Conservation (phyloP, 2,329 filamentous ascomycete species). For the Xylariaceae sp. region DNA sequence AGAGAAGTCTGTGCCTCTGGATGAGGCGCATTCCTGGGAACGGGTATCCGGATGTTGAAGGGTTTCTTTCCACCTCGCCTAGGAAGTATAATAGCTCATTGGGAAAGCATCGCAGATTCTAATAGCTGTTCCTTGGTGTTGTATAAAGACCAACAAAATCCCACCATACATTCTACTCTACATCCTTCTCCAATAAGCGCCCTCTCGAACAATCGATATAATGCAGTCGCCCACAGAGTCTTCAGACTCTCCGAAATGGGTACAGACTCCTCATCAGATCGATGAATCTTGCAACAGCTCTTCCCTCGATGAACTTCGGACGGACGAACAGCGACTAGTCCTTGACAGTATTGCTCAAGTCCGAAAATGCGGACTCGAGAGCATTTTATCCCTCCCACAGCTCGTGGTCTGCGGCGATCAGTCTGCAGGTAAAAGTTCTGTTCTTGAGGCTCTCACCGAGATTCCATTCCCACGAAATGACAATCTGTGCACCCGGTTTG, state of each 20-base stretch:
- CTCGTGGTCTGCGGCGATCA: slow-evolving; percentile 64
- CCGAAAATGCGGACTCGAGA: slow-evolving; percentile 12
- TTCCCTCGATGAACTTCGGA: slow-evolving; percentile 13
- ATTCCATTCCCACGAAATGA: slow-evolving; percentile 61
- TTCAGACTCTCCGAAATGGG: neutral
- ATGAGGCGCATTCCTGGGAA: too few relatives aligned
- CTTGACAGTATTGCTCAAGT: slow-evolving; percentile 12
- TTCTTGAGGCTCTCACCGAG: slow-evolving; percentile 62
- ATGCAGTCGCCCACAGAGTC: slow-evolving; percentile 5
- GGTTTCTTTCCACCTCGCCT: neutral
- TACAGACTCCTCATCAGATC: neutral
- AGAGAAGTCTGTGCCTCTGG: too few relatives aligned
- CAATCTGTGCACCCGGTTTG: slow-evolving; percentile 61
- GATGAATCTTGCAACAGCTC: neutral
- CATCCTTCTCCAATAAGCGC: neutral
- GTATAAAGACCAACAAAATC: too few relatives aligned
- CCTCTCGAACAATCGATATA: neutral
- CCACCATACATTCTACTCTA: too few relatives aligned
- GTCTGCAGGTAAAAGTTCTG: slow-evolving; percentile 62
- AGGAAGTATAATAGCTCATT: neutral
- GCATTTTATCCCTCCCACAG: slow-evolving; percentile 46
- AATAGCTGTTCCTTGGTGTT: neutral
- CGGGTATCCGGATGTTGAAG: too few relatives aligned
- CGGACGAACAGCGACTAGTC: slow-evolving; percentile 8
- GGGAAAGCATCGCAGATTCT: neutral